Conservation (phyloP, 306 rosid genomes). For the Quercus robur region DNA sequence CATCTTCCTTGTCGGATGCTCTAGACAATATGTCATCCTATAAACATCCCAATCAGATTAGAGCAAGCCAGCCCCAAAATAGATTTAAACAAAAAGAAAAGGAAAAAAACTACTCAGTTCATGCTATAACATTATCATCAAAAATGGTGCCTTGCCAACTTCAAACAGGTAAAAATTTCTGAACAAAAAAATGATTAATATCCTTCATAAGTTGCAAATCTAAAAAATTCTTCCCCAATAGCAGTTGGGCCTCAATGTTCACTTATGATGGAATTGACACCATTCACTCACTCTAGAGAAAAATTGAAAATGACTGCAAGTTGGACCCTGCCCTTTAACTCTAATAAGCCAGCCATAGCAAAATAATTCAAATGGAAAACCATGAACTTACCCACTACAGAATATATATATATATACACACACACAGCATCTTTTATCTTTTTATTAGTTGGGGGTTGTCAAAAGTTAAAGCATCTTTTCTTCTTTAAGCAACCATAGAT, state of each 20-base stretch:
- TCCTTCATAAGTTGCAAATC: neutral
- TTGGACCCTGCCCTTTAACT: neutral
- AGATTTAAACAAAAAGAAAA: neutral
- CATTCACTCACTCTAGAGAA: neutral
- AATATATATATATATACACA: too few relatives aligned
- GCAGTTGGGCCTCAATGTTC: too few relatives aligned
- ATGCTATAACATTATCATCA: neutral
- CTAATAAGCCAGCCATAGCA: neutral
- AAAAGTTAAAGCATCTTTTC: neutral
- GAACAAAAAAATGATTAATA: neutral
- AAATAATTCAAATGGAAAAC: neutral
- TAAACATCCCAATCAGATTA: conserved; percentile 17
- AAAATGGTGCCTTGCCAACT: neutral
- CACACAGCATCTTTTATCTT: neutral
- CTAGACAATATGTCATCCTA: conserved; percentile 97
- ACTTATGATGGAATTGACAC: neutral
- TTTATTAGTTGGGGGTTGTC: neutral
- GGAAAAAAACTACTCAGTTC: neutral
- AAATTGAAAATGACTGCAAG: too few relatives aligned
- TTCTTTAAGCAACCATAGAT: neutral
- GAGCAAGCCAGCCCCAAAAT: neutral
- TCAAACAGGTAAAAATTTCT: neutral
- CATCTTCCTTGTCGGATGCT: conserved; percentile 83
- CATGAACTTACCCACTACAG: neutral
- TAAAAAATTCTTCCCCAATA: neutral